Conservation (phyloP, 176 grass and related monocot genomes). For the Echinochloa phyllopogon region DNA sequence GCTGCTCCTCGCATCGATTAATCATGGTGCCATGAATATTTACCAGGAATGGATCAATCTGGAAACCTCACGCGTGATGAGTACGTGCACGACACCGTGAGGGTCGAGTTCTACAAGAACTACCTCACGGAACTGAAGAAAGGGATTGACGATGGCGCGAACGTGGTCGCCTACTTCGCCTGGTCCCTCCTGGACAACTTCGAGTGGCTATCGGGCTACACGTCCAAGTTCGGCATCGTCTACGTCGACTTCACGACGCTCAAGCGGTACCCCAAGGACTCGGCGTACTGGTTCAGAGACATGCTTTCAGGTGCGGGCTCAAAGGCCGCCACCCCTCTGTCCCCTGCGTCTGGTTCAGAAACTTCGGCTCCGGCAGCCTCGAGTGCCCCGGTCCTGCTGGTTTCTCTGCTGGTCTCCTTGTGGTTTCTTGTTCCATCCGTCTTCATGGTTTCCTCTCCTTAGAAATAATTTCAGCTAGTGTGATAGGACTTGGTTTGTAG, state of each 20-base stretch:
- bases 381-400: not conserved
- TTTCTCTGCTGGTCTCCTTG: conserved; percentile 43
- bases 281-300: conserved; percentile 77
- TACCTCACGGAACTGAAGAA: conserved; percentile 74
- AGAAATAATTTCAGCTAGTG: not conserved
- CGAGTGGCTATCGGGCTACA: conserved; percentile 81
- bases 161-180: conserved; percentile 70
- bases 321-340: conserved; percentile 21
- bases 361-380: conserved; percentile 27
- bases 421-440: conserved; percentile 37
- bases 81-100: conserved; percentile 42
- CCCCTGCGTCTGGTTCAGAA: not conserved
- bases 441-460: conserved; percentile 33
- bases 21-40: not conserved
- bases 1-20: not conserved
- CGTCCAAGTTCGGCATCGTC: conserved; percentile 77
- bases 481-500: not conserved
- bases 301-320: conserved; percentile 53
- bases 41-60: conserved; percentile 71
- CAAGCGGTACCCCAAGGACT: conserved; percentile 75
- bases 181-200: conserved; percentile 94
- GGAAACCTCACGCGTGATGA: conserved; percentile 54
- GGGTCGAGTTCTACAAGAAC: conserved; percentile 65
- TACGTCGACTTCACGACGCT: conserved; percentile 73
- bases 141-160: conserved; percentile 67